Percentiles rank a stretch among this genome's conserved stretches.
Evolutionary conservation across 371 early-diverging fungal species (phyloP).

Genomic region (Haplosporangium sp.): DNA sequence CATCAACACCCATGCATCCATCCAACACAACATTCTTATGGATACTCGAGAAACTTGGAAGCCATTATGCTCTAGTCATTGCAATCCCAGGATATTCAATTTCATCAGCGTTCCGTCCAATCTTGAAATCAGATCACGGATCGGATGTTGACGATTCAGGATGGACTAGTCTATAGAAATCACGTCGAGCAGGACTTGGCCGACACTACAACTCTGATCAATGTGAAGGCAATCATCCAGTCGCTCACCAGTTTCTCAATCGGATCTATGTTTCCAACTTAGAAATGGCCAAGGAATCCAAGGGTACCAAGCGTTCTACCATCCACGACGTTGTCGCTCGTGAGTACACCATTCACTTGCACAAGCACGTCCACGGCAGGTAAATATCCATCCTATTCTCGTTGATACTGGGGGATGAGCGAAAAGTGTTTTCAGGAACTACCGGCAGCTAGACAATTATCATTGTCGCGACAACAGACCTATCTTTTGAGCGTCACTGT

Average conservation of each 20-base stretch:
- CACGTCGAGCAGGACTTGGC: no score
- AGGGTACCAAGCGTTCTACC: slow-evolving; percentile 71
- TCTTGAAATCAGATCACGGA: no score
- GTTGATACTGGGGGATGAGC: neutral
- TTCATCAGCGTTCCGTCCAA: no score
- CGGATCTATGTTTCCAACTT: slow-evolving; percentile 1
- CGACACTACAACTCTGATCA: neutral
- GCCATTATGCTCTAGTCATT: no score
- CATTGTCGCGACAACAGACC: neutral
- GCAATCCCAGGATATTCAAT: no score
- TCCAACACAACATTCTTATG: neutral
- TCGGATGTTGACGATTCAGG: no score
- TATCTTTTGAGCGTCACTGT: no score
- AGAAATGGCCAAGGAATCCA: slow-evolving; percentile 68
- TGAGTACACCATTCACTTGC: slow-evolving; percentile 96
- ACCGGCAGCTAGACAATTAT: neutral
- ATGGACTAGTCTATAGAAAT: no score
- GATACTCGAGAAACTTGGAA: no score
- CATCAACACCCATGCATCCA: neutral
- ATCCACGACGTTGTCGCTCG: slow-evolving; percentile 85
- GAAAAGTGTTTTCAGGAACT: neutral
- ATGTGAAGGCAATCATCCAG: neutral
- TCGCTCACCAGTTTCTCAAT: neutral
- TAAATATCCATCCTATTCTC: slow-evolving; percentile 34
- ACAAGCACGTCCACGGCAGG: slow-evolving; percentile 88